Evolutionary conservation across 2,329 filamentous ascomycete genomes (phyloP).

Genomic region (Fusarium sp.): DNA sequence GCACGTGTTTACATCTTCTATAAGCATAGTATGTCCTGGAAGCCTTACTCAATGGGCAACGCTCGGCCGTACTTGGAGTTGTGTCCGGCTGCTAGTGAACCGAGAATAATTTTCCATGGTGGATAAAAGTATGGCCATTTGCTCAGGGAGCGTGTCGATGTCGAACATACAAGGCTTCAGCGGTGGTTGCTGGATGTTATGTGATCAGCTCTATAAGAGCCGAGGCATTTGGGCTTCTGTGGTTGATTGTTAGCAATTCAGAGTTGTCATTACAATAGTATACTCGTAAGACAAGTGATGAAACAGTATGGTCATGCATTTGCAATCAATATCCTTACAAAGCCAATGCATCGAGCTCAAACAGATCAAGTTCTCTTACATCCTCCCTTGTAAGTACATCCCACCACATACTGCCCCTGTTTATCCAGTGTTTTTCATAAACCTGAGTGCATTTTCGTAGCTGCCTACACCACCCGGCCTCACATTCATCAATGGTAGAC

Average conservation of each 20-base stretch:
- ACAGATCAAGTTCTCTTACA: constrained; percentile 14
- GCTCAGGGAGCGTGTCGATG: neutral
- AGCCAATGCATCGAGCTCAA: too few relatives aligned
- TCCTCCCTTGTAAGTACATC: constrained; percentile 16
- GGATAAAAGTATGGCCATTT: neutral
- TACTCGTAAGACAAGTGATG: too few relatives aligned
- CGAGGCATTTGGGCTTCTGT: too few relatives aligned
- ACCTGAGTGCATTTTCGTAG: constrained; percentile 5
- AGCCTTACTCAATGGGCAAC: neutral
- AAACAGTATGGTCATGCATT: too few relatives aligned
- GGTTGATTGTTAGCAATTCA: too few relatives aligned
- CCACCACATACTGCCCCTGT: constrained; percentile 6
- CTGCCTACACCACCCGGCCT: constrained; percentile 12
- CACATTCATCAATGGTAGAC: neutral
- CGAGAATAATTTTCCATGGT: neutral
- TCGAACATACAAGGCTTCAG: neutral
- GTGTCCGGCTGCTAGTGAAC: neutral
- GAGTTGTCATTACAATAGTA: too few relatives aligned
- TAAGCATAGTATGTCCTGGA: neutral
- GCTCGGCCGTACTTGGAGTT: constrained; percentile 12
- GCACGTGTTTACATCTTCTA: neutral
- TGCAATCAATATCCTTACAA: too few relatives aligned
- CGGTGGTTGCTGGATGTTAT: neutral
- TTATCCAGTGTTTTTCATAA: constrained; percentile 20
- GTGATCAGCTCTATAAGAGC: too few relatives aligned